Base-by-base conservation (phyloP, 2,329 filamentous ascomycete species). In the Grosmannia serpens region DNA sequence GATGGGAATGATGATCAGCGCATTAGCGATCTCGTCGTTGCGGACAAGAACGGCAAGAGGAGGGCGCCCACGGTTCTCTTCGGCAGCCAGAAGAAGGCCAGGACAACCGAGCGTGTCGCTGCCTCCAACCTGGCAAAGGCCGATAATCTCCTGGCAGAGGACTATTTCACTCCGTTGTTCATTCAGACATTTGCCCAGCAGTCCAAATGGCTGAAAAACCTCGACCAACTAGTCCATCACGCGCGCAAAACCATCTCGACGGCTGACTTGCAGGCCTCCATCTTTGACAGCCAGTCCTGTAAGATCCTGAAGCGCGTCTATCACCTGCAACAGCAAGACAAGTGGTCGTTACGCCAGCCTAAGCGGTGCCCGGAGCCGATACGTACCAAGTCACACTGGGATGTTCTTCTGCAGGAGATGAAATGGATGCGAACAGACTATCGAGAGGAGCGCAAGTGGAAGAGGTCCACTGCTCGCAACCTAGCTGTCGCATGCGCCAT, bases 391-490 rank as follows among this genome's bases (percentile, higher is more conserved):
- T 85, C 87, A 2, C 92, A 97, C 65, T 89, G 86, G 82, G 94
- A 99, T 72, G 80, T 92, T 56, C 71, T 97, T 58, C 75, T 99
- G 35, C 82, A 91, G 64, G 91, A 99, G 74, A 89, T 92, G 82
- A 95, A 91, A 70, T 97, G 92, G 92, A 95, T 99, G 89, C 84
- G 91, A 55, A 96, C 91, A 1, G 94, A 99, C 71, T 97, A 96
- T 67, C 82, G 88, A 56, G 89, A 96, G 71, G 94, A 97, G 70
- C 79, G 90, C 47, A 96, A 95, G 69, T 96, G 91, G 91, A 97
- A 96, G 73, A 85, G 84, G 67, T 82, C 87, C 2, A 81, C 87
- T 41, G 91, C 91, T 6, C 86, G 86, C 60, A 90, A 86, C 59
- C 77, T 96, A 60, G 94, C 91, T 1, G 77, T 85, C 66, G 88